These are phyloP conservation scores for Pelargonium myrrhifolium DNA, from an alignment of 441 rosid genomes.

Conservation along the genomic window DNA sequence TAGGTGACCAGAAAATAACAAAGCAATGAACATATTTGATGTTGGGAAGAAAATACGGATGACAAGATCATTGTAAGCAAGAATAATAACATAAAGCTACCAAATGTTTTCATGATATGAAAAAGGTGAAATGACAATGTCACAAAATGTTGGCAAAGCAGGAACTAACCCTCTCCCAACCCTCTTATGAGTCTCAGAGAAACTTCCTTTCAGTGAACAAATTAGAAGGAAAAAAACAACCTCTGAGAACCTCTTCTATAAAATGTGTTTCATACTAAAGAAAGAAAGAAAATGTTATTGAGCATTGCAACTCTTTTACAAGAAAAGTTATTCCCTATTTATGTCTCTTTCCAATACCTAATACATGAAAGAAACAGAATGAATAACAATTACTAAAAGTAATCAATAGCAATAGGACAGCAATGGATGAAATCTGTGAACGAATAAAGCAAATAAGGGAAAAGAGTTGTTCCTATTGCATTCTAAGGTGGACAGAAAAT, in stretches of 20 bases:
- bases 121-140: not conserved
- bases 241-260: not conserved
- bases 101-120: not conserved
- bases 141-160: not conserved
- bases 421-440: constrained; percentile 21
- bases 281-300: not conserved
- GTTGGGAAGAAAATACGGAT: not conserved
- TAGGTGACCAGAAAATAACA: constrained; percentile 14
- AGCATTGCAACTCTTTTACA: not conserved
- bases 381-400: not conserved
- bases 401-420: constrained; percentile 17
- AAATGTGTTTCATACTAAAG: not conserved
- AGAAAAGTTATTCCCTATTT: not conserved
- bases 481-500: constrained; percentile 15
- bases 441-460: constrained; percentile 30
- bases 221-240: not conserved
- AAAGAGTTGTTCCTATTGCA: constrained; percentile 26
- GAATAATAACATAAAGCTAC: not conserved
- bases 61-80: not conserved
- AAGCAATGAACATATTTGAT: constrained; percentile 4
- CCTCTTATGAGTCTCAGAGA: not conserved
- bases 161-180: not conserved
- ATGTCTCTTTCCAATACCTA: not conserved
- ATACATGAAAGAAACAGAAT: not conserved
- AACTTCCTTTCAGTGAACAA: not conserved